Evolutionary conservation across 768 basidiomycete genomes (phyloP).

Genomic region (Clitopilus hobsonii): DNA sequence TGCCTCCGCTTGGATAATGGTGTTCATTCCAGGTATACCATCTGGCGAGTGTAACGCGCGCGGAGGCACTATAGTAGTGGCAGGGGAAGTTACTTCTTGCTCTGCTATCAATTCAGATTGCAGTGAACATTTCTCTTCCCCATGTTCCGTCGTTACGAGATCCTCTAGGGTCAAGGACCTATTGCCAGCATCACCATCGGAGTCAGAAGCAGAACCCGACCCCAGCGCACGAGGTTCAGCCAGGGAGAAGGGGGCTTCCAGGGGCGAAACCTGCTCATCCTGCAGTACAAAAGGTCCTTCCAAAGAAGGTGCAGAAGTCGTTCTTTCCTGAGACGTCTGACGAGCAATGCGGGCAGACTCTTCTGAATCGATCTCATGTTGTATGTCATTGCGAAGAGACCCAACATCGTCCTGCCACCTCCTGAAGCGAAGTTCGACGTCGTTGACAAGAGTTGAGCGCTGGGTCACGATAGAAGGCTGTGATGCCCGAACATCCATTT

Average conservation of each 20-base stretch:
- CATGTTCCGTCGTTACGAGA: neutral
- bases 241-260: neutral
- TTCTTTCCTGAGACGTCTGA: neutral
- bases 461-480: neutral
- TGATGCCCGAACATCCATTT: constrained; percentile 35
- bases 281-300: neutral
- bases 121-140: neutral
- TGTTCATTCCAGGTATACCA: neutral
- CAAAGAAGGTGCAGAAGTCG: neutral
- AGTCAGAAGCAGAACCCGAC: neutral
- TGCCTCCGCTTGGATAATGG: neutral
- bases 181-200: neutral
- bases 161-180: neutral
- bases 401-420: constrained; percentile 44
- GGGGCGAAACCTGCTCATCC: neutral
- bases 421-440: constrained; percentile 42
- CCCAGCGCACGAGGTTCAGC: neutral
- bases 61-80: neutral
- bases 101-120: neutral
- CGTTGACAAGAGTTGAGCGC: constrained; percentile 44
- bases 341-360: neutral
- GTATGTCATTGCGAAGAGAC: constrained; percentile 33
- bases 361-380: constrained; percentile 27
- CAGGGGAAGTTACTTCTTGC: neutral
- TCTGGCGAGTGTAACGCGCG: neutral